Base-by-base conservation (phyloP, 2,329 filamentous ascomycete genomes). In the Ophiostoma sp. region DNA sequence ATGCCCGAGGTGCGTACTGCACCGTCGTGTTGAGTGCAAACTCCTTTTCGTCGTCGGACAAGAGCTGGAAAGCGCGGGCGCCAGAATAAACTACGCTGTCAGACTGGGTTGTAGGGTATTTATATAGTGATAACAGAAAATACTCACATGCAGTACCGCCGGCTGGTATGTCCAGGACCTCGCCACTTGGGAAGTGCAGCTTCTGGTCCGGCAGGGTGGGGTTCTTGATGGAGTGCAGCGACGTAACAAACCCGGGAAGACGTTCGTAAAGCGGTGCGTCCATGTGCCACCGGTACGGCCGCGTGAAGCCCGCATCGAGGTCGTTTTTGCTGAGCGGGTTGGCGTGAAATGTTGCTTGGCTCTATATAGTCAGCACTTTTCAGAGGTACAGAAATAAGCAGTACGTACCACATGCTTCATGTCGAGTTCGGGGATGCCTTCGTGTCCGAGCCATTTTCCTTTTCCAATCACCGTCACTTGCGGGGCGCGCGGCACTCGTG, bases 251-350 rank as follows among this genome's bases (percentile, higher is more conserved):
- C 72, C 27, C 74, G 69, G 60, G 80, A 67, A 60, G 77, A 71
- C 68, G 77, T 76, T 38, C 78, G 74, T 67, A 81, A 74, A 81
- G 74, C 1, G 80, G 79, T 7, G 79, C 81, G 69, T 83, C 80
- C n/a, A 82, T 80, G 69, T 82, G 81, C 81, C 81, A 82, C 40
- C 79, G 75, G 64, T 82, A 80, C 69, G 82, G 82, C 18, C 80
- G 78, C 0, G 79, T 81, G 60, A 79, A 76, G 9, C 81, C 80
- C 5, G 74, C 71, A 1, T 75, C 71, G 68, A 81, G 81, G 4
- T 80, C 77, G 1, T 75, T 74, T 5, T 73, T 67, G 0, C 74
- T 67, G 11, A 79, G 75, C 12, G 74, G 71, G 5, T 76, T 73
- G 6, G 74, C 73, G 65, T 82, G 79, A 7, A 62, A 62, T 2